phyloP scores from a whole-genome alignment of 441 rosid genomes.

The Euphorbia corollata region DNA sequence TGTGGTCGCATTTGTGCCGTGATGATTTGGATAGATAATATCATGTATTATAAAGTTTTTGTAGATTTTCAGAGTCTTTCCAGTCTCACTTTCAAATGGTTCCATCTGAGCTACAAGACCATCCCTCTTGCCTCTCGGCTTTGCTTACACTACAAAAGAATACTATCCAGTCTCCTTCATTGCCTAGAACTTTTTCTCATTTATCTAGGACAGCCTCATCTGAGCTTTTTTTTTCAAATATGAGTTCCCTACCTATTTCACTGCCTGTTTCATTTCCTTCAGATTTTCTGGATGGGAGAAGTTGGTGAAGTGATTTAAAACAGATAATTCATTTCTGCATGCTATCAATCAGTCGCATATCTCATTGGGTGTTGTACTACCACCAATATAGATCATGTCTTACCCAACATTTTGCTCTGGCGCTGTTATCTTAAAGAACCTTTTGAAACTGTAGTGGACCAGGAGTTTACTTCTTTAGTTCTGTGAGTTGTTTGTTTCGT shows the following conservation, averaged over 20 bases:
- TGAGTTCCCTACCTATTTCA: neutral
- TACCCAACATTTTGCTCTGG: neutral
- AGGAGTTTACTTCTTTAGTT: neutral
- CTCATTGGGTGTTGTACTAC: neutral
- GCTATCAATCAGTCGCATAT: neutral
- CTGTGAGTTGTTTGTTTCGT: neutral
- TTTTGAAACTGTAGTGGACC: neutral
- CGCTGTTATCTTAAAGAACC: neutral
- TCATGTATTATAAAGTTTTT: neutral
- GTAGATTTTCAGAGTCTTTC: neutral
- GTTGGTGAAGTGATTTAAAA: neutral
- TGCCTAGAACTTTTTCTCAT: neutral
- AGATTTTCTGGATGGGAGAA: neutral
- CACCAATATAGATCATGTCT: neutral
- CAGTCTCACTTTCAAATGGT: neutral
- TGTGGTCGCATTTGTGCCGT: neutral
- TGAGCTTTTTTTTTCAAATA: neutral
- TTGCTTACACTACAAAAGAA: neutral
- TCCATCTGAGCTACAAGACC: neutral
- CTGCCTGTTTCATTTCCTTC: slow-evolving; percentile 3
- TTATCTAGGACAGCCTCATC: neutral
- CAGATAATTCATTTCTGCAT: neutral
- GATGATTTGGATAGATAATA: neutral
- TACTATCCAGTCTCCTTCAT: neutral
- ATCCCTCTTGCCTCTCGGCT: neutral